Evolutionary conservation across 192 early-diverging fungal species (phyloP).

Genomic region (Coemansia sp.): DNA sequence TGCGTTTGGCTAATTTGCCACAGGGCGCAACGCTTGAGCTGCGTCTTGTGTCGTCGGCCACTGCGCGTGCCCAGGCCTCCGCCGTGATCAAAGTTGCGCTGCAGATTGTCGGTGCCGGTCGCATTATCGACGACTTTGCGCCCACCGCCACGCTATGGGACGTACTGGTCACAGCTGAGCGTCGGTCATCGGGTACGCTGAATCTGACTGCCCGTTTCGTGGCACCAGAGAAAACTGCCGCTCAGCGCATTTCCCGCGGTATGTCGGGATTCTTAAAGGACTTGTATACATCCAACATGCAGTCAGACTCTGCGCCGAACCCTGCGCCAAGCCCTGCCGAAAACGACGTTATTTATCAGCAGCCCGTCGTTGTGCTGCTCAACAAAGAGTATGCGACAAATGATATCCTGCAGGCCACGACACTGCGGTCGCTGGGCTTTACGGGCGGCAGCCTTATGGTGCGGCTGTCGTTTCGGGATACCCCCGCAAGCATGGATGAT

Average conservation of each 20-base stretch:
- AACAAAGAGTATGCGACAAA: slow-evolving; percentile 59
- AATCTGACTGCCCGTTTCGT: slow-evolving; percentile 27
- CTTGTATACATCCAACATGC: not conserved
- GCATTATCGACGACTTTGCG: slow-evolving; percentile 64
- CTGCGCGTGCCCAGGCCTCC: too few relatives aligned
- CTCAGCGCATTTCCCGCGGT: slow-evolving; percentile 1
- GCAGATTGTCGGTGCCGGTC: slow-evolving; percentile 66
- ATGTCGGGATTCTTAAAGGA: slow-evolving; percentile 7
- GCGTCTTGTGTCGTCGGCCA: too few relatives aligned
- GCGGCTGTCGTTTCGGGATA: slow-evolving; percentile 63
- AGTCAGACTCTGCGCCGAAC: not conserved
- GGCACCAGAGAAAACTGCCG: not conserved
- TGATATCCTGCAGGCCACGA: slow-evolving; percentile 60
- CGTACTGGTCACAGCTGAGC: slow-evolving; percentile 21
- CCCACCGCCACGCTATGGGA: slow-evolving; percentile 66
- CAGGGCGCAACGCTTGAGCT: slow-evolving; percentile 74
- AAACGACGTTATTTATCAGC: slow-evolving; percentile 16
- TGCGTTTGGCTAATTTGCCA: slow-evolving; percentile 81
- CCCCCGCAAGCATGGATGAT: not conserved
- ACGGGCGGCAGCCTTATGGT: slow-evolving; percentile 65
- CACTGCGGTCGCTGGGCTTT: slow-evolving; percentile 67
- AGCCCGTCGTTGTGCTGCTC: slow-evolving; percentile 29
- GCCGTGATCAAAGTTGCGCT: slow-evolving; percentile 61
- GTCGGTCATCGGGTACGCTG: slow-evolving; percentile 15
- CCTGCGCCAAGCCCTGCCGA: not conserved